Base-by-base conservation (phyloP, 192 early-diverging fungal genomes). In the Coemansia sp. region DNA sequence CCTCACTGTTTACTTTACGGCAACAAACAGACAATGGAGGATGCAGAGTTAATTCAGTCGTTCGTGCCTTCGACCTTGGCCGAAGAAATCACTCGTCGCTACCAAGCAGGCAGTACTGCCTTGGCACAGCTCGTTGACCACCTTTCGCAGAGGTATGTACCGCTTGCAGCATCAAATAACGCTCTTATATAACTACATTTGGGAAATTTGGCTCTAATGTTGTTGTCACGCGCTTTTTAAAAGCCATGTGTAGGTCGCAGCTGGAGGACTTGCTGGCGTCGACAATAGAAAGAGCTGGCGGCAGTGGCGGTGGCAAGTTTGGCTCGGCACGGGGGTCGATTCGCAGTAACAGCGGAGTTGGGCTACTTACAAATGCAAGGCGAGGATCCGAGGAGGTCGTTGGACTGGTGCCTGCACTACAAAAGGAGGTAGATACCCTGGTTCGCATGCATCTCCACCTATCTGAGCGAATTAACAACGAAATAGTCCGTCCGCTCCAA, bases 371-470 rank as follows among this genome's bases (percentile, higher is more conserved):
- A 64, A 71, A 34, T 42, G 41, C 13, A 43, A 55, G 22, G n/a
- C 69, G 47, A 41, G 34, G 44, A 34, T 36, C 52, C 5, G 74
- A 61, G 13, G 75, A 72, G 61, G 20, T 60, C 8, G 42, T 27
- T 7, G 70, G 66, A 5, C 75, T 74, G 40, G 59, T 72, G 47
- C 64, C 66, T 12, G 63, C 63, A 15, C 61, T 84, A 24, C 74
- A 79, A 29, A 66, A 46, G 20, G 81, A 84, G 42, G 73, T 72
- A 0, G 77, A 74, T 13, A 40, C 38, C 13, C 70, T 65, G 41
- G 65, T 75, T n/a, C 73, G 77, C n/a, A 66, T 79, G 77, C 77
- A 84, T 31, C 49, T 73, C 33, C 81, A 79, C 22, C 44, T 84
- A 61, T 68, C 73, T 16, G 68, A 73, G 33, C 76, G 81, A 33